phyloP scores from a whole-genome alignment of 352 stramenopile species.

The Phytophthora colocasiae region DNA sequence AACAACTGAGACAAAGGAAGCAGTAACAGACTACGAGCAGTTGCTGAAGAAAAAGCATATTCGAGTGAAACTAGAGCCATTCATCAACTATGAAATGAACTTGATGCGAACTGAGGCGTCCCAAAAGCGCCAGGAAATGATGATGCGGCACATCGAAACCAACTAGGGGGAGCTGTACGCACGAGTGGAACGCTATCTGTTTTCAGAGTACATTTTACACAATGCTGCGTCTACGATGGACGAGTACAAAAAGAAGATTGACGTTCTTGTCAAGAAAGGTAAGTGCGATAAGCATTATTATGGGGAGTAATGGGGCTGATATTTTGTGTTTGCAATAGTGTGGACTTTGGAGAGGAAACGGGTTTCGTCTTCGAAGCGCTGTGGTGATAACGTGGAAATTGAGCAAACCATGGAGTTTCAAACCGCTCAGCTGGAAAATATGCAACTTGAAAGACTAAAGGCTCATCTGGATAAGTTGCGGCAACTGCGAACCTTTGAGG shows the following conservation, averaged over 20 bases:
- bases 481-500: conserved; percentile 79
- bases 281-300: background rate
- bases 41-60: conserved; percentile 59
- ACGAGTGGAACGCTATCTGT: conserved; percentile 77
- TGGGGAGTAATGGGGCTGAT: background rate
- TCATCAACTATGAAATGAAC: conserved; percentile 87
- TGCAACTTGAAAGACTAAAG: conserved; percentile 73
- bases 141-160: conserved; percentile 85
- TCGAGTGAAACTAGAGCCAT: conserved; percentile 81
- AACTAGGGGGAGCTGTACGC: conserved; percentile 85
- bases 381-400: conserved; percentile 67
- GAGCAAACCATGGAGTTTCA: conserved; percentile 67
- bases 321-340: conserved; percentile 31
- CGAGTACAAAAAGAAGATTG: conserved; percentile 69
- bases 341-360: conserved; percentile 71
- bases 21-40: conserved; percentile 32
- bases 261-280: conserved; percentile 80
- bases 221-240: conserved; percentile 64
- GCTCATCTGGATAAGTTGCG: conserved; percentile 72
- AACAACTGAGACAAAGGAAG: conserved; percentile 9
- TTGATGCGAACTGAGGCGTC: conserved; percentile 76
- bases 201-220: conserved; percentile 82
- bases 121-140: conserved; percentile 83
- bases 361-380: conserved; percentile 60
- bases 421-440: conserved; percentile 73